Percentiles rank a stretch among this genome's conserved stretches.
Evolutionary conservation across 805 yeast genomes (phyloP).

Genomic region (Scheffersomyces ergatensis): DNA sequence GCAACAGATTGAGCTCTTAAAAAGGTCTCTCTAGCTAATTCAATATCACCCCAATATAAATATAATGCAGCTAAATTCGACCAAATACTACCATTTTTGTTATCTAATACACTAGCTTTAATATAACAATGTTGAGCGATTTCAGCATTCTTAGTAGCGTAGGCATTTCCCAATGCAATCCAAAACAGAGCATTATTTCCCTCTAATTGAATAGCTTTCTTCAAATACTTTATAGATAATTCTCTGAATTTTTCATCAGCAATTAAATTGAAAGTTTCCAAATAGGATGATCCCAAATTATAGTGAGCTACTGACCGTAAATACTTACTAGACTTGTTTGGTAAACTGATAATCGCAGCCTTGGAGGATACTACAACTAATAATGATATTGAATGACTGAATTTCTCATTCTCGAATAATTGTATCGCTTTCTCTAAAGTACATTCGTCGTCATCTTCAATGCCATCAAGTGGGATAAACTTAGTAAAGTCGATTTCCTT

Average conservation of each 20-base stretch:
- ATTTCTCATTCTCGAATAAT: constrained; percentile 8
- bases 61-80: constrained; percentile 77
- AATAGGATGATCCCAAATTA: constrained; percentile 69
- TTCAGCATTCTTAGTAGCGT: constrained; percentile 59
- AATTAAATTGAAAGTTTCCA: constrained; percentile 35
- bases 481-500: constrained; percentile 12
- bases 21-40: constrained; percentile 71
- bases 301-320: constrained; percentile 55
- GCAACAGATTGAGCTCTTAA: constrained; percentile 74
- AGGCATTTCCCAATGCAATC: constrained; percentile 79
- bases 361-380: constrained; percentile 47
- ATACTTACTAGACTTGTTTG: constrained; percentile 41
- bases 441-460: constrained; percentile 5
- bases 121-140: constrained; percentile 93
- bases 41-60: constrained; percentile 62
- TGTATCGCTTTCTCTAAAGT: constrained; percentile 18
- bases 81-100: constrained; percentile 72
- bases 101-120: constrained; percentile 69
- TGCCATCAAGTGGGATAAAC: constrained; percentile 14
- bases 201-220: constrained; percentile 70
- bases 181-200: constrained; percentile 70
- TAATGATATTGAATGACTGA: constrained; percentile 22
- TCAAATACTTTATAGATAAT: constrained; percentile 55
- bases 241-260: constrained; percentile 32
- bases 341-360: constrained; percentile 38